Conservation (phyloP, 2,329 filamentous ascomycete genomes). For the Sordariomycetes sp. region DNA sequence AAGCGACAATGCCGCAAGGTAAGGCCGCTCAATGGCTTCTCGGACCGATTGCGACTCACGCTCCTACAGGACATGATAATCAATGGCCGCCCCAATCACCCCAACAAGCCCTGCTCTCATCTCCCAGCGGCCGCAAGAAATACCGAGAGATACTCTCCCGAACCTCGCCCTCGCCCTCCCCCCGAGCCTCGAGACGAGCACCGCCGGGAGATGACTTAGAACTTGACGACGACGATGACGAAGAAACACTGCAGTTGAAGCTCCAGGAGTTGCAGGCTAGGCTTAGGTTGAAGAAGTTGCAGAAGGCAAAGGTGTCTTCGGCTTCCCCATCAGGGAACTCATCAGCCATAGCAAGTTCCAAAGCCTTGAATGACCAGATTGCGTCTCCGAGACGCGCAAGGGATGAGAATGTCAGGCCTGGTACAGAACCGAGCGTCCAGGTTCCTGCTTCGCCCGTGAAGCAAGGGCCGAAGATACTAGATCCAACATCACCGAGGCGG, state of each 20-base stretch:
- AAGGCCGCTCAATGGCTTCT: too few relatives aligned
- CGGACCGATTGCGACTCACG: too few relatives aligned
- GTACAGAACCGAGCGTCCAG: slow-evolving; percentile 40
- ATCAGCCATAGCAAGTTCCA: not conserved
- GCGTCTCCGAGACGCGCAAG: not conserved
- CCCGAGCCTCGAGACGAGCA: slow-evolving; percentile 26
- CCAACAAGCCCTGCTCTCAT: slow-evolving; percentile 53
- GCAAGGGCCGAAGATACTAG: slow-evolving; percentile 36
- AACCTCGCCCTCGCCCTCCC: slow-evolving; percentile 60
- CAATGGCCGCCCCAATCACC: slow-evolving; percentile 62
- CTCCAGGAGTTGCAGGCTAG: slow-evolving; percentile 83
- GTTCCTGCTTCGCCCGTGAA: slow-evolving; percentile 70
- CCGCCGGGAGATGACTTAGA: slow-evolving; percentile 22
- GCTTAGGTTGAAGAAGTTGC: slow-evolving; percentile 78
- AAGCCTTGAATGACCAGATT: not conserved
- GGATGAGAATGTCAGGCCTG: slow-evolving; percentile 1
- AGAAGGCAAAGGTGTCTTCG: slow-evolving; percentile 44
- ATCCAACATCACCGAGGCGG: slow-evolving; percentile 67
- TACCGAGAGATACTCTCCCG: slow-evolving; percentile 60
- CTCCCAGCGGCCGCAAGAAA: slow-evolving; percentile 71
- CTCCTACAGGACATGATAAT: not conserved
- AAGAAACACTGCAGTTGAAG: slow-evolving; percentile 81
- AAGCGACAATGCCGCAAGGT: too few relatives aligned
- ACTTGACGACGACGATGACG: slow-evolving; percentile 61
- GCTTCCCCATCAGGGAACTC: too few relatives aligned